A percentile compares a stretch with the other conserved stretches of the same genome.
Conservation (phyloP, 73 alveolate genomes). For the Breviolum minutum region DNA sequence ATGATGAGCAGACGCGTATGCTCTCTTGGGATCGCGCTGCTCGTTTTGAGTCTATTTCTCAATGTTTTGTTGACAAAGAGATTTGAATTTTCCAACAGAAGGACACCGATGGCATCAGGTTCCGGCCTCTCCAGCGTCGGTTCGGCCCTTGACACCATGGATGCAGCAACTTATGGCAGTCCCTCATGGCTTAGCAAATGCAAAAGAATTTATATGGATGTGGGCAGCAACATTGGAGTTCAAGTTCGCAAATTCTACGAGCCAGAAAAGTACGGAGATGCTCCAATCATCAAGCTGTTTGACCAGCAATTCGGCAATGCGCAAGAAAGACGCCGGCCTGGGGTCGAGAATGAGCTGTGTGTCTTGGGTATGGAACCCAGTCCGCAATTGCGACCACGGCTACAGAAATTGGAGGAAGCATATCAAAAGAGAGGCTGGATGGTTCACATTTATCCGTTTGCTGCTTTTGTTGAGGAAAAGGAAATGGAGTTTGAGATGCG, state of each 20-base stretch:
- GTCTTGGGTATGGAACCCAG: background rate
- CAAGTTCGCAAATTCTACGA: conserved; percentile 11
- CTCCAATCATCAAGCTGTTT: background rate
- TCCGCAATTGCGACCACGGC: background rate
- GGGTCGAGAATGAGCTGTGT: background rate
- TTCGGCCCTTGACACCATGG: background rate
- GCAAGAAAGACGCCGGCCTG: background rate
- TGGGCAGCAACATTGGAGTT: conserved; percentile 12
- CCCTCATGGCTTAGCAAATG: background rate
- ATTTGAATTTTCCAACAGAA: no score
- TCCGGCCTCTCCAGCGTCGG: no score
- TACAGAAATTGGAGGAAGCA: background rate
- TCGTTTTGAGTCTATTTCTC: no score
- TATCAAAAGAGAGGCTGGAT: conserved; percentile 1
- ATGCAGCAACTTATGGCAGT: background rate
- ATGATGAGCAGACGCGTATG: no score
- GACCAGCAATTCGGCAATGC: background rate
- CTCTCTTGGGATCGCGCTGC: no score
- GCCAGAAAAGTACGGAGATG: background rate
- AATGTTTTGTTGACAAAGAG: no score
- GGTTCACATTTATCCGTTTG: background rate
- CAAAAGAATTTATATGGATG: background rate
- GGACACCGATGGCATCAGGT: no score
- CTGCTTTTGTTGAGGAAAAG: background rate
- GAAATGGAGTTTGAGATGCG: background rate